A percentile compares a stretch with the other conserved stretches of the same genome.
Conservation (phyloP, 2,329 filamentous ascomycete species). For the Venturia effusa region DNA sequence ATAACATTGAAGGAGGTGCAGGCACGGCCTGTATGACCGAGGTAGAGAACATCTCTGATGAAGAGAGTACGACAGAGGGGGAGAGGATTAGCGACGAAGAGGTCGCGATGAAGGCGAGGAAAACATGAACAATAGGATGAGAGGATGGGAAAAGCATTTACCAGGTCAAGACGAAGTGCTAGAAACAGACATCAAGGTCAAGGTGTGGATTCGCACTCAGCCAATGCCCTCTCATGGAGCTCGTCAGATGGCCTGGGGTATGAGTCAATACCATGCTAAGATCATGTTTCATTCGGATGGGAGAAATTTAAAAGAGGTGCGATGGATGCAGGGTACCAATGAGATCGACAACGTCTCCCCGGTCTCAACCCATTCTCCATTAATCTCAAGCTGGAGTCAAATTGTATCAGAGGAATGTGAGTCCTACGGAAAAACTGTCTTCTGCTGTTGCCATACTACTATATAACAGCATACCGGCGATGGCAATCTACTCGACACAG, state of each 20-base stretch:
- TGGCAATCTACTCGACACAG: neutral
- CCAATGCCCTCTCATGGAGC: neutral
- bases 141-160: neutral
- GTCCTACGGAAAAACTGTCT: neutral
- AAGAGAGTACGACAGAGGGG: too few species aligned
- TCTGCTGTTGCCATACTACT: too few species aligned
- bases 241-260: neutral
- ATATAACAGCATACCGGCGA: too few species aligned
- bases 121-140: too few species aligned
- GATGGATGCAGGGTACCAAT: neutral
- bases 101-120: neutral
- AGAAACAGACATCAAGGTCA: neutral
- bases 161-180: neutral
- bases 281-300: neutral
- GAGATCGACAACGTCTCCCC: neutral
- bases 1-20: conserved; percentile 33
- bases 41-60: neutral
- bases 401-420: too few species aligned
- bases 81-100: too few species aligned
- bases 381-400: too few species aligned
- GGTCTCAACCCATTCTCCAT: too few species aligned
- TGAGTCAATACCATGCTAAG: neutral
- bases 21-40: conserved; percentile 27
- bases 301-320: neutral
- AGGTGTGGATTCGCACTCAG: neutral